These are phyloP conservation scores for Botrytis deweyae DNA, from an alignment of 2,329 filamentous ascomycete genomes.

Conservation along the genomic window DNA sequence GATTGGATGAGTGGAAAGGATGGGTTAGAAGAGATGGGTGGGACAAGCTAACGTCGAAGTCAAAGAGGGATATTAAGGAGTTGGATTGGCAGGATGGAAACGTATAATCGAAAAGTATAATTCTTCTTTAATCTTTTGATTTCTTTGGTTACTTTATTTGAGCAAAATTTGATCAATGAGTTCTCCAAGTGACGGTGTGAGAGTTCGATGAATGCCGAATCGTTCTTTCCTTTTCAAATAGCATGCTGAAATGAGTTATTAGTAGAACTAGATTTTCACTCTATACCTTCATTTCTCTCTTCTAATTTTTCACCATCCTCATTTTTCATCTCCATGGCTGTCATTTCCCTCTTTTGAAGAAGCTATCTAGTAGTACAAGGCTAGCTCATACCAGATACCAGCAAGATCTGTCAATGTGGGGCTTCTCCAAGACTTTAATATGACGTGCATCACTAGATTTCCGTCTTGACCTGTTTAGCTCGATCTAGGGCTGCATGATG, in stretches of 20 bases:
- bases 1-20: constrained; percentile 16
- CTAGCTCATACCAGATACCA: not conserved
- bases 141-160: fast-evolving
- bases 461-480: not conserved
- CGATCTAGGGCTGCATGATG: not conserved
- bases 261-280: not conserved
- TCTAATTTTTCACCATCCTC: fast-evolving
- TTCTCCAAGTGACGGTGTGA: fast-evolving
- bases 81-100: not conserved
- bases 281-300: not conserved
- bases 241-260: not conserved
- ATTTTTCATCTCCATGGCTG: not conserved
- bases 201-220: not conserved
- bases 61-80: not conserved
- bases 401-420: not conserved
- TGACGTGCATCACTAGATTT: not conserved
- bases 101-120: not conserved
- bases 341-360: not conserved
- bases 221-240: not conserved
- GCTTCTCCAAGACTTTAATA: fast-evolving
- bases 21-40: constrained; percentile 13
- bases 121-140: too few species aligned
- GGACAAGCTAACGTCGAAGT: not conserved
- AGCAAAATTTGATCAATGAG: not conserved
- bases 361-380: not conserved